Percentiles rank a stretch among this genome's conserved stretches.
These are phyloP conservation scores for Cladophialophora chaetospira DNA, from an alignment of 2,329 filamentous ascomycete species.

Conservation along the genomic window DNA sequence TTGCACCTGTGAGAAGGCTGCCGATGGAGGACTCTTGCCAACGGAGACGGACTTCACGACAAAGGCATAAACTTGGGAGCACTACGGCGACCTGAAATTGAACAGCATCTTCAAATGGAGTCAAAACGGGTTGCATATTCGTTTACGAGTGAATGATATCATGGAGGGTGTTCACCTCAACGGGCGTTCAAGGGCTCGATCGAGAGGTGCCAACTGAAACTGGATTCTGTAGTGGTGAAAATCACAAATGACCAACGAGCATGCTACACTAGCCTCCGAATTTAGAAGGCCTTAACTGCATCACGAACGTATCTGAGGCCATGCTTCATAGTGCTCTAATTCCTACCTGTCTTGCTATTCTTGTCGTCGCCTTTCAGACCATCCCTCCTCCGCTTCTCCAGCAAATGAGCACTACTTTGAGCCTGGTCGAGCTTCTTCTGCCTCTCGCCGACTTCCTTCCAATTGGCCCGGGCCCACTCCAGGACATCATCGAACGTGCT, in stretches of 20 bases:
- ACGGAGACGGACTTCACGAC: constrained; percentile 89
- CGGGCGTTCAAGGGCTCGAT: no score
- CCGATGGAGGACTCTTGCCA: constrained; percentile 63
- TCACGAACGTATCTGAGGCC: no score
- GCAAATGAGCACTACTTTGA: constrained; percentile 3
- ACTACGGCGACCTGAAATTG: no score
- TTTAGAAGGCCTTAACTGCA: no score
- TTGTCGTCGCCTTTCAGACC: neutral
- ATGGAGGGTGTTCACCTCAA: no score
- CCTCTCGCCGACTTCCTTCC: constrained; percentile 9
- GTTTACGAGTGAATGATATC: no score
- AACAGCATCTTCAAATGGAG: no score
- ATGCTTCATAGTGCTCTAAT: neutral
- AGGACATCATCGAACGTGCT: constrained; percentile 18
- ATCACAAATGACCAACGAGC: no score
- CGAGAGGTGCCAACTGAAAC: no score
- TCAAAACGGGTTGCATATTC: no score
- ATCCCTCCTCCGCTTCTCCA: constrained; percentile 3
- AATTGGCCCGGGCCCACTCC: constrained; percentile 16
- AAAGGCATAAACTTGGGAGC: constrained; percentile 40
- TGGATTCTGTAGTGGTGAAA: no score
- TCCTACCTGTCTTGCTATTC: neutral
- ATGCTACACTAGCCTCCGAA: no score
- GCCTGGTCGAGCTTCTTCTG: constrained; percentile 15
- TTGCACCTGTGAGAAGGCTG: constrained; percentile 83